Evolutionary conservation across 2,329 filamentous ascomycete genomes (phyloP), one percentile per base, ranked within the genome.

Genomic region (Orbilia oligospora): DNA sequence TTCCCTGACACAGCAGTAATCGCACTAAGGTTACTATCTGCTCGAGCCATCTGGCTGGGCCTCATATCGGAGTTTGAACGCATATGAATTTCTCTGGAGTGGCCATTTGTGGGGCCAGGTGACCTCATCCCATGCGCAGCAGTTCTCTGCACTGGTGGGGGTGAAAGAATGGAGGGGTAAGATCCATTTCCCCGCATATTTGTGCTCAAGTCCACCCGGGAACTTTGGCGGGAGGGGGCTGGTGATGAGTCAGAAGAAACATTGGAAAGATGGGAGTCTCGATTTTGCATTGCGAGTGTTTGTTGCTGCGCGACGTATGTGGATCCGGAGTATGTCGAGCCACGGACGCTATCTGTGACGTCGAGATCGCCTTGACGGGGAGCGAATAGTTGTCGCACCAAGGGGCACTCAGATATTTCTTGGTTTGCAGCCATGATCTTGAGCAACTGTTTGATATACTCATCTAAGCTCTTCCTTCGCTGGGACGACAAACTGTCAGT

Each of bases 401-500:
- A 86, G 72, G 91, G 90, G 83, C 93, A 96, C 81, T 91, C 89
- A 0, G 93, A 90, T 80, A 99, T 97, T 83, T 97, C 93, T 0
- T 89, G 86, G 2, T 93, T 93, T 84, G 98, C 91, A 41, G 89
- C 88, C 8, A 99, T 87, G 22, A 99, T 87, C 82, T 96, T 95
- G 24, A 61, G 56, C 6, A 61, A 33, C 24, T 61, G 56, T 85
- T 97, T 97, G 81, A 99, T 93, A 83, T 99, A 99, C 65, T 95
- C 93, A 83, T 99, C 94, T 46, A 99, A 87, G 83, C 97, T 97
- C 84, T 96, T 93, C 76, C 96, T 90, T 81, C 96, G 90, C 30
- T 94, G 94, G 83, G 97, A 94, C 18, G 94, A 97, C 82, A 99
- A 97, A 41, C 93, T 93, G 83, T 98, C 95, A n/a, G 95, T 99